Conservation (phyloP, 257 asterid species). For the Knoxia roxburghii region DNA sequence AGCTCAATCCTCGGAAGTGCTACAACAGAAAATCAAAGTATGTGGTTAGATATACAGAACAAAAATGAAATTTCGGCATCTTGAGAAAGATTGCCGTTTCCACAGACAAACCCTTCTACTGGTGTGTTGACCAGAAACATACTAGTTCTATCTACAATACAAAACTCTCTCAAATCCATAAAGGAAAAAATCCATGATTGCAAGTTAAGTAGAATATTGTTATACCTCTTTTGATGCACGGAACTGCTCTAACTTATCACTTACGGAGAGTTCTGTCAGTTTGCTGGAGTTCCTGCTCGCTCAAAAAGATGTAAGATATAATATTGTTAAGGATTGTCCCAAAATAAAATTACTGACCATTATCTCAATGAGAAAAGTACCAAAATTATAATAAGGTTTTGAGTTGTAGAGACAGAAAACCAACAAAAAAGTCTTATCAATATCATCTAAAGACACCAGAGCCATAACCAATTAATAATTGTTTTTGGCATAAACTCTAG, state of each 20-base stretch:
- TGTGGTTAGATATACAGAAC: neutral
- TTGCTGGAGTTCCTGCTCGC: constrained; percentile 41
- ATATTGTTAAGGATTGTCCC: neutral
- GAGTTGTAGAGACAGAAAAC: neutral
- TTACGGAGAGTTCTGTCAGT: constrained; percentile 83
- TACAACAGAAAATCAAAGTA: constrained; percentile 23
- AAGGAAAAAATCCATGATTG: neutral
- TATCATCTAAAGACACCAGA: neutral
- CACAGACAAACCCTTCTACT: neutral
- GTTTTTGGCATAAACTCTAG: neutral
- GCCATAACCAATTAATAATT: neutral
- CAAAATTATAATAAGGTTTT: no score
- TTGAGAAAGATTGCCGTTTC: neutral
- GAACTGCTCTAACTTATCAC: constrained; percentile 91
- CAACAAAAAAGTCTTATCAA: neutral
- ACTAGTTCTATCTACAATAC: neutral
- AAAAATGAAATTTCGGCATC: neutral
- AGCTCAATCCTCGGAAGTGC: constrained; percentile 92
- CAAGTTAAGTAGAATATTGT: neutral
- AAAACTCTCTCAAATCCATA: neutral
- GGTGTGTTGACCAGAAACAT: neutral
- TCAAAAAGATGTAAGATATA: constrained; percentile 9
- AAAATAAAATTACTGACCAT: neutral
- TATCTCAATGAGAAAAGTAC: neutral
- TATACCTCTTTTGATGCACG: constrained; percentile 98